Percentiles rank a stretch among this genome's conserved stretches.
Evolutionary conservation across 2,329 filamentous ascomycete genomes (phyloP).

Genomic region (Aspergillus niger): DNA sequence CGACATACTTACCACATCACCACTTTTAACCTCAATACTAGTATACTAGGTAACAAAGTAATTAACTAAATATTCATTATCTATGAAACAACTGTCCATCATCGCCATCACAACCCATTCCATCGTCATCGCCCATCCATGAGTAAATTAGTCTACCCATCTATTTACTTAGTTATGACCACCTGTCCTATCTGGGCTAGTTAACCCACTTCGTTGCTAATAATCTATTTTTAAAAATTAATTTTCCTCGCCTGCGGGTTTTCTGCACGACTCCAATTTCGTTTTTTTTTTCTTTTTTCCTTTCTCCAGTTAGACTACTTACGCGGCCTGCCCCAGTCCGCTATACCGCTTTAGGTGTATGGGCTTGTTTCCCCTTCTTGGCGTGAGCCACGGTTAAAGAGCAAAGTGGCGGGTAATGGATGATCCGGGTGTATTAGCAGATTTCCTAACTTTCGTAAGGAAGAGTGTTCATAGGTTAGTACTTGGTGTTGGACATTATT

Average conservation of each 20-base stretch:
- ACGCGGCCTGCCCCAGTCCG: neutral
- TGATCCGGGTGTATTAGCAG: too few relatives aligned
- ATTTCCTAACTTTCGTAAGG: too few relatives aligned
- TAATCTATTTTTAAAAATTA: neutral
- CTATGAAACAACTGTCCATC: neutral
- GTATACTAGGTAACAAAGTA: too few relatives aligned
- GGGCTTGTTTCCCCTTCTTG: neutral
- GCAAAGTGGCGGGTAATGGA: neutral
- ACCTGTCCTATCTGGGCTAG: neutral
- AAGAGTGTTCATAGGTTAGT: too few relatives aligned
- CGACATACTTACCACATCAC: neutral
- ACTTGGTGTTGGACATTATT: too few relatives aligned
- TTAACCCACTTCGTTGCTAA: too few relatives aligned
- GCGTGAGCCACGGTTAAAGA: neutral
- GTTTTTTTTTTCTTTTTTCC: neutral
- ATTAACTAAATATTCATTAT: neutral
- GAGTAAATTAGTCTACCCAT: too few relatives aligned
- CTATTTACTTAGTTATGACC: neutral
- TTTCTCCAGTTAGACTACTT: neutral
- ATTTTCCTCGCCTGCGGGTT: neutral
- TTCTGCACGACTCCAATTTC: neutral
- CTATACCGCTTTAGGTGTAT: neutral
- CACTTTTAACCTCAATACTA: neutral
- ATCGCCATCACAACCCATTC: neutral
- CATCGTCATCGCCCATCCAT: neutral